A percentile compares a stretch with the other conserved stretches of the same genome.
Conservation (phyloP, 805 yeast species). For the Wickerhamomyces pijperi region DNA sequence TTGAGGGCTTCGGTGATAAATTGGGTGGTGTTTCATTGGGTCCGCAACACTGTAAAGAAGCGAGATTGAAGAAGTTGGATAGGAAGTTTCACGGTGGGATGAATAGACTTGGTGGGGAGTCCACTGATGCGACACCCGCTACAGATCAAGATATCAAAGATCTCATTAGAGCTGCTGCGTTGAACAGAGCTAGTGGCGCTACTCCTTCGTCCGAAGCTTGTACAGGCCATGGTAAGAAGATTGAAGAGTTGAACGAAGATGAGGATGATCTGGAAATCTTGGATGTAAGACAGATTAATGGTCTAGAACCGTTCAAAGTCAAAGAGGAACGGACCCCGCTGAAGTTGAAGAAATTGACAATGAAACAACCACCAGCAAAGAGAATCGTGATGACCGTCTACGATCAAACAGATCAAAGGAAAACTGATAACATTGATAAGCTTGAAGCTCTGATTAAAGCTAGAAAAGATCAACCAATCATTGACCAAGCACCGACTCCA, state of each 20-base stretch:
- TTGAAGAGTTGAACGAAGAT: neutral
- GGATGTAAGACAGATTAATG: neutral
- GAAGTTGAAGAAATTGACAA: neutral
- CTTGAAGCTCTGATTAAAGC: neutral
- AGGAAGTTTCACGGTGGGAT: slow-evolving; percentile 12
- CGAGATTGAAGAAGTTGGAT: slow-evolving; percentile 30
- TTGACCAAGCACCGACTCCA: too few species aligned
- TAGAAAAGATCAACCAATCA: neutral
- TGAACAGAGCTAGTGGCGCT: slow-evolving; percentile 27
- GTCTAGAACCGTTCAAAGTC: neutral
- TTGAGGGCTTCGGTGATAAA: slow-evolving; percentile 8
- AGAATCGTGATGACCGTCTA: neutral
- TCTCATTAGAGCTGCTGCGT: slow-evolving; percentile 49
- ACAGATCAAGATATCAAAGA: slow-evolving; percentile 24
- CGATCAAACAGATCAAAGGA: neutral
- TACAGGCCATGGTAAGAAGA: neutral
- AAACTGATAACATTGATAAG: neutral
- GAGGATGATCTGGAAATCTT: neutral
- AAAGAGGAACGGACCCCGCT: neutral
- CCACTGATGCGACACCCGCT: slow-evolving; percentile 1
- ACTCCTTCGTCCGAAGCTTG: neutral
- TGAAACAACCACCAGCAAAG: neutral
- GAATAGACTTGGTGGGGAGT: slow-evolving; percentile 7
- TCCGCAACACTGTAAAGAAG: slow-evolving; percentile 23
- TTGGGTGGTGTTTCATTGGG: slow-evolving; percentile 26